Evolutionary conservation across 108 stramenopile genomes (phyloP).

Genomic region (Cylindrotheca closterium): DNA sequence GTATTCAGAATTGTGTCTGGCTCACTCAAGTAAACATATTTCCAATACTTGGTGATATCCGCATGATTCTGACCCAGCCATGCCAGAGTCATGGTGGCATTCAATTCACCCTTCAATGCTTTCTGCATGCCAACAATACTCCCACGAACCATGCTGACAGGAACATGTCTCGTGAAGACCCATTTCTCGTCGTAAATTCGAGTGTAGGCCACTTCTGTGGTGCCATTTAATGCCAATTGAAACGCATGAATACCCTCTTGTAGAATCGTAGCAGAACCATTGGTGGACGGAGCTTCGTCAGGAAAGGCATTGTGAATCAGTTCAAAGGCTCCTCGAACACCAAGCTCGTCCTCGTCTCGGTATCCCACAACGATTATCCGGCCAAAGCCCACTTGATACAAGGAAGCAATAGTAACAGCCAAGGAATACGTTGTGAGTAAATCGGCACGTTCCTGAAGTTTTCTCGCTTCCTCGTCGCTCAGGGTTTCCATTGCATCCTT

Average conservation of each 20-base stretch:
- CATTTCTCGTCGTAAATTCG: not conserved
- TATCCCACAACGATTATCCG: conserved; percentile 3
- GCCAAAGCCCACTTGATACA: conserved; percentile 6
- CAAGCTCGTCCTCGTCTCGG: not conserved
- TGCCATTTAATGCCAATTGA: not conserved
- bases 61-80: not conserved
- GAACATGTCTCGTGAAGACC: not conserved
- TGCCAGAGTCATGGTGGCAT: not conserved
- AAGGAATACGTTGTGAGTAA: not conserved
- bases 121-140: not conserved
- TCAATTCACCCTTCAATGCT: not conserved
- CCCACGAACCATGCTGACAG: not conserved
- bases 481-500: not conserved
- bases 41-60: conserved; percentile 1
- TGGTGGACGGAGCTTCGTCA: not conserved
- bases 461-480: not conserved
- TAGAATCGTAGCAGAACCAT: not conserved
- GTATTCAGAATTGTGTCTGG: conserved; percentile 5
- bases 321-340: not conserved
- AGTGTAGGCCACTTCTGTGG: not conserved
- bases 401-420: conserved; percentile 3
- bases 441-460: not conserved
- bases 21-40: conserved; percentile 8
- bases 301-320: not conserved
- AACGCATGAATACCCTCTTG: too few relatives aligned